phyloP scores from a whole-genome alignment of 2,329 filamentous ascomycete species.

The Botrytis galanthina region DNA sequence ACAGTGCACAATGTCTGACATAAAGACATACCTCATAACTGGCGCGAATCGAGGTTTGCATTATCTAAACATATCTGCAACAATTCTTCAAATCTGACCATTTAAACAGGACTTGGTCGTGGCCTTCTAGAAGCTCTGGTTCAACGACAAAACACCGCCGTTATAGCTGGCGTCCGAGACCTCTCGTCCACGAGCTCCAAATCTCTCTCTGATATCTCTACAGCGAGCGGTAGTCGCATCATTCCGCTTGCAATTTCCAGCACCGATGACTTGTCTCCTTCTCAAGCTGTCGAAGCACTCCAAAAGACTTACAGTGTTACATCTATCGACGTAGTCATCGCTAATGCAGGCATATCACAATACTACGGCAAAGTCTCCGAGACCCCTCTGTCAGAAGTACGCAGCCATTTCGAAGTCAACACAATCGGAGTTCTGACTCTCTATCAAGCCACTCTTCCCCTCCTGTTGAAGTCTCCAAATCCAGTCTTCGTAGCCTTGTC shows the following conservation, averaged over 20 bases:
- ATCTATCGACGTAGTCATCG: slow-evolving; percentile 50
- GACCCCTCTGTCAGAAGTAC: slow-evolving; percentile 41
- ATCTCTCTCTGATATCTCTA: slow-evolving; percentile 41
- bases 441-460: slow-evolving; percentile 45
- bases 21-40: slow-evolving; percentile 35
- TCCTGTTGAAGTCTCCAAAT: slow-evolving; percentile 40
- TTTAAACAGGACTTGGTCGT: slow-evolving; percentile 36
- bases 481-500: slow-evolving; percentile 44
- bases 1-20: slow-evolving; percentile 9
- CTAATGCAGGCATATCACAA: slow-evolving; percentile 49
- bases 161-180: slow-evolving; percentile 42
- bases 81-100: not conserved
- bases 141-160: slow-evolving; percentile 23
- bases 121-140: slow-evolving; percentile 33
- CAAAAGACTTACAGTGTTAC: slow-evolving; percentile 40
- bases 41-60: slow-evolving; percentile 41
- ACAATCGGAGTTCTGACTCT: slow-evolving; percentile 43
- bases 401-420: slow-evolving; percentile 45
- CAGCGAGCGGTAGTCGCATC: slow-evolving; percentile 39
- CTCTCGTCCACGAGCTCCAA: slow-evolving; percentile 33
- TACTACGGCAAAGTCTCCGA: slow-evolving; percentile 38
- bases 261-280: slow-evolving; percentile 42
- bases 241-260: slow-evolving; percentile 40
- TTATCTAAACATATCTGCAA: no score
- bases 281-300: slow-evolving; percentile 41